Percentiles rank a stretch among this genome's conserved stretches.
These are phyloP conservation scores for Hypericum perforatum DNA, from an alignment of 345 rosid species.

Conservation along the genomic window DNA sequence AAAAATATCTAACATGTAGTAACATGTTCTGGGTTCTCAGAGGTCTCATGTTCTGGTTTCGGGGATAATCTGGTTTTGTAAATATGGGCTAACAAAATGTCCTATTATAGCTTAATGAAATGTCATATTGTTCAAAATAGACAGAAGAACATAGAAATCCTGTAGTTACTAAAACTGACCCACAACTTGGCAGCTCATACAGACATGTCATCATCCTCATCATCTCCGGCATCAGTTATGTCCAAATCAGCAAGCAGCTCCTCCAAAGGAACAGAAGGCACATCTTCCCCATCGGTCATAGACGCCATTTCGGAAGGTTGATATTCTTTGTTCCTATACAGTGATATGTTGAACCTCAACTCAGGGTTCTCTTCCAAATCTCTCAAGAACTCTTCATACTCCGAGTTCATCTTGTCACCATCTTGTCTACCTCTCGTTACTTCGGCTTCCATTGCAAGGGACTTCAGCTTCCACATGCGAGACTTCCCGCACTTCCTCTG, in stretches of 20 bases:
- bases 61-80: no score
- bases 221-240: slow-evolving; percentile 22
- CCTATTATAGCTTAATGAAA: no score
- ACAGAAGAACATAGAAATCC: no score
- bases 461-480: slow-evolving; percentile 33
- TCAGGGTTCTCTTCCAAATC: slow-evolving; percentile 55
- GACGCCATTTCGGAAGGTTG: slow-evolving; percentile 49
- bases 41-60: no score
- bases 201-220: slow-evolving; percentile 24
- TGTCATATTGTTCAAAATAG: no score
- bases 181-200: no score
- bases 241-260: slow-evolving; percentile 52
- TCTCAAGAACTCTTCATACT: slow-evolving; percentile 49
- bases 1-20: no score
- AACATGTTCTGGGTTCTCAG: no score
- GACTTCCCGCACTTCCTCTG: slow-evolving; percentile 35
- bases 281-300: slow-evolving; percentile 43
- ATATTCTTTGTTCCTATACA: slow-evolving; percentile 42
- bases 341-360: slow-evolving; percentile 35
- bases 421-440: slow-evolving; percentile 36
- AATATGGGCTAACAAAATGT: no score
- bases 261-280: slow-evolving; percentile 35
- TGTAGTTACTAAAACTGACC: no score
- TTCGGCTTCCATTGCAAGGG: slow-evolving; percentile 41
- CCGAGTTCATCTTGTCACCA: slow-evolving; percentile 26